Percentiles rank a stretch among this genome's conserved stretches.
phyloP scores from a whole-genome alignment of 73 alveolate species.

The Stentor roeselii region DNA sequence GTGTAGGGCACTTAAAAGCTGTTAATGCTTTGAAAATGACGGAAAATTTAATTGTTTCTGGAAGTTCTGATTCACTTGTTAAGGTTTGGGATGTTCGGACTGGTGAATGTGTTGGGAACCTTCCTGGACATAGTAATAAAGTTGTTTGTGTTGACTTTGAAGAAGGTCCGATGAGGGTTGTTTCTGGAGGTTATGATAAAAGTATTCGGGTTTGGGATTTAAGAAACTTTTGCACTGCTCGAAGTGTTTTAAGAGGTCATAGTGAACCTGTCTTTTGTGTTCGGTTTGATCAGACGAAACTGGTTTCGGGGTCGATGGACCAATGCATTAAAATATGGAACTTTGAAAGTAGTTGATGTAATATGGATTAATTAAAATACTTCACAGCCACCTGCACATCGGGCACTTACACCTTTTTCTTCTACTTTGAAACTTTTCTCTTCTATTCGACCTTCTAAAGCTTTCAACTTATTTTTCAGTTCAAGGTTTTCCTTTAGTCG shows the following conservation, averaged over 20 bases:
- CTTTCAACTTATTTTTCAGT: too few relatives aligned
- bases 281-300: conserved; percentile 1
- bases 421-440: too few relatives aligned
- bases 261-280: conserved; percentile 6
- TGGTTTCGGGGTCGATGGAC: conserved; percentile 14
- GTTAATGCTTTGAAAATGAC: not conserved
- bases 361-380: too few relatives aligned
- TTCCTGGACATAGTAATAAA: not conserved
- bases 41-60: not conserved
- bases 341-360: too few relatives aligned
- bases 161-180: not conserved
- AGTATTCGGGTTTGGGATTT: conserved; percentile 14
- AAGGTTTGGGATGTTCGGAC: conserved; percentile 10
- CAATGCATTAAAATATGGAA: conserved; percentile 14
- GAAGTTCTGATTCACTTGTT: not conserved
- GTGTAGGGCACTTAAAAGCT: conserved; percentile 8
- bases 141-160: not conserved
- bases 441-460: too few relatives aligned
- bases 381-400: too few relatives aligned
- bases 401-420: too few relatives aligned
- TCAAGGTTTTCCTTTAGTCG: too few relatives aligned
- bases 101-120: not conserved
- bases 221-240: not conserved
- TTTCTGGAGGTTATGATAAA: not conserved
- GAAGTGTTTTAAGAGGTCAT: conserved; percentile 4